phyloP scores from a whole-genome alignment of 805 yeast species.

The Pichia cabralensis region DNA sequence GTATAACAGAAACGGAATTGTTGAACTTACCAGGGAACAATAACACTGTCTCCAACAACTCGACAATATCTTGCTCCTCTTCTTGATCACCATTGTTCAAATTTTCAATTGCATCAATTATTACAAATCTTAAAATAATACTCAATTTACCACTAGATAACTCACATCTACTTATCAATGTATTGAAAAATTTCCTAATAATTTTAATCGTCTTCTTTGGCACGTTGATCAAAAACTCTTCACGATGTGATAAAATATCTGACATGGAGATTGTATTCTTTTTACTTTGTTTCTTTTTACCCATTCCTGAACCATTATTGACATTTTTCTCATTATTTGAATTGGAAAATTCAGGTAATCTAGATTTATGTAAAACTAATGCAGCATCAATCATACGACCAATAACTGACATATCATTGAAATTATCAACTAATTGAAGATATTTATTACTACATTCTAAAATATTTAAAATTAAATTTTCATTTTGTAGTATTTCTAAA shows the following conservation, averaged over 20 bases:
- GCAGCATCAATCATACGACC: constrained; percentile 52
- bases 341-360: constrained; percentile 14
- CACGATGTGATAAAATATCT: constrained; percentile 60
- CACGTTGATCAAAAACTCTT: constrained; percentile 39
- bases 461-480: constrained; percentile 23
- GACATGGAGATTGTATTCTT: constrained; percentile 45
- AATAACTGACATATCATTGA: constrained; percentile 41
- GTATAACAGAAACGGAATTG: constrained; percentile 49
- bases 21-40: constrained; percentile 57
- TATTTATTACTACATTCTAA: constrained; percentile 21
- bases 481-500: constrained; percentile 21
- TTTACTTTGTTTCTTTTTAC: constrained; percentile 13
- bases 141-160: constrained; percentile 57
- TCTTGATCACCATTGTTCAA: constrained; percentile 21
- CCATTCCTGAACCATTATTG: neutral
- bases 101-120: constrained; percentile 29
- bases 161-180: constrained; percentile 36
- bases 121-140: constrained; percentile 39
- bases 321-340: neutral
- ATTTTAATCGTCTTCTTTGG: constrained; percentile 30
- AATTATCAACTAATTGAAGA: constrained; percentile 17
- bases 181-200: constrained; percentile 38
- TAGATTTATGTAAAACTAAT: constrained; percentile 33
- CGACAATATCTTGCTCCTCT: constrained; percentile 29
- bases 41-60: constrained; percentile 46